phyloP scores from a whole-genome alignment of 441 rosid species.

The Cnidoscolus chayamansa region DNA sequence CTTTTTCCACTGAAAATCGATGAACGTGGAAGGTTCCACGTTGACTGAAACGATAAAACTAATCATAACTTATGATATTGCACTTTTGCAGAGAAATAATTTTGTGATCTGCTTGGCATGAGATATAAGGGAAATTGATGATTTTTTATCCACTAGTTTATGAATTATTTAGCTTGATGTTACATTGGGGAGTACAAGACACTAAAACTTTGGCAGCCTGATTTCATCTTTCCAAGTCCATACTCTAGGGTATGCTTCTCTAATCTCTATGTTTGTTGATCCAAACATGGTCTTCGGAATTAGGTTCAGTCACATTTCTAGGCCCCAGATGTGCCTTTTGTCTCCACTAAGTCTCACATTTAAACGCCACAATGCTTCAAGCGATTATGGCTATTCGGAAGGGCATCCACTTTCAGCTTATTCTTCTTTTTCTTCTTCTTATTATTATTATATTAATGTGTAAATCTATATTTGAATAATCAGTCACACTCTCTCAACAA shows the following conservation, averaged over 20 bases:
- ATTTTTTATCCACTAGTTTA: too few relatives aligned
- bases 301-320: not conserved
- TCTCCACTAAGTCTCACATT: slow-evolving; percentile 23
- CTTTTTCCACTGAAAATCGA: not conserved
- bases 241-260: not conserved
- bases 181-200: not conserved
- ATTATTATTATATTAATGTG: not conserved
- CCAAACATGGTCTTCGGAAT: not conserved
- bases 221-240: not conserved
- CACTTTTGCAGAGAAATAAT: not conserved
- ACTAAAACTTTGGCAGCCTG: too few relatives aligned
- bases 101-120: not conserved
- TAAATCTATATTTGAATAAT: slow-evolving; percentile 29
- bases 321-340: slow-evolving; percentile 11
- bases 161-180: too few relatives aligned
- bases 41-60: not conserved
- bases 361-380: slow-evolving; percentile 21
- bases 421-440: slow-evolving; percentile 4
- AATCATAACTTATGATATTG: too few relatives aligned
- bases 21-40: not conserved
- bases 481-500: slow-evolving; percentile 24
- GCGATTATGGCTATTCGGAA: slow-evolving; percentile 27
- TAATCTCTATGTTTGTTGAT: not conserved
- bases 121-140: not conserved
- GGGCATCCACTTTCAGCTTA: slow-evolving; percentile 34